Conservation (phyloP, 2,329 filamentous ascomycete species). For the Geosmithia putterillii region DNA sequence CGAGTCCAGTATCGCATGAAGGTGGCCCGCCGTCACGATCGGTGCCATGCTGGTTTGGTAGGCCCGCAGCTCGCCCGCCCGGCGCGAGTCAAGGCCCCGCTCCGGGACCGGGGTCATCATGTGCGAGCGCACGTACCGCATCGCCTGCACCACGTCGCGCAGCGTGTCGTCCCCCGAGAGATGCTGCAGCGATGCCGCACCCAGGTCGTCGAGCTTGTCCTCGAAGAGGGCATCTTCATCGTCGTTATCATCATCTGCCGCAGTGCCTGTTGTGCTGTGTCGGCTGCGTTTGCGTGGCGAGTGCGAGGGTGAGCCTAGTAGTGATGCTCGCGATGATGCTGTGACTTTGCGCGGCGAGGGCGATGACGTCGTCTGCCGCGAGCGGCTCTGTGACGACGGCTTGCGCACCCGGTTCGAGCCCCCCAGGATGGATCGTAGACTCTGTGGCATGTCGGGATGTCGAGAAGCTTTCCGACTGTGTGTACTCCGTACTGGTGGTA, state of each 20-base stretch:
- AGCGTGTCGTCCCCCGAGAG: conserved; percentile 35
- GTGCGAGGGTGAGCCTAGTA: conserved; percentile 6
- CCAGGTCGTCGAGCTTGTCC: conserved; percentile 46
- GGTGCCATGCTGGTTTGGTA: conserved; percentile 47
- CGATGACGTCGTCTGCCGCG: conserved; percentile 1
- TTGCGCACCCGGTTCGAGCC: conserved; percentile 22
- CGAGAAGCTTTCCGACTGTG: neutral
- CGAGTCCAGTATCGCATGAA: conserved; percentile 49
- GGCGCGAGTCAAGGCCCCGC: conserved; percentile 50
- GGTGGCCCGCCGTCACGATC: conserved; percentile 52
- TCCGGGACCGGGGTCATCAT: conserved; percentile 56
- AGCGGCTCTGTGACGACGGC: conserved; percentile 7
- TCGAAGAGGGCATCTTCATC: conserved; percentile 11
- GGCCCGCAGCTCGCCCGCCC: conserved; percentile 51
- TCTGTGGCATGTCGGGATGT: conserved; percentile 13
- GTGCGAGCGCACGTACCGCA: conserved; percentile 44
- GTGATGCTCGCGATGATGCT: neutral
- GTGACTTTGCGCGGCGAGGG: neutral
- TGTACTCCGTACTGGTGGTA: too few species aligned
- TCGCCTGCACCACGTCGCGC: conserved; percentile 51
- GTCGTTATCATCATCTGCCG: conserved; percentile 11
- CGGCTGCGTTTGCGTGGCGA: conserved; percentile 11
- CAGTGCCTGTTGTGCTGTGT: neutral
- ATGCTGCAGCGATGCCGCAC: conserved; percentile 41
- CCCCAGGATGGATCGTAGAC: conserved; percentile 24